phyloP scores from a whole-genome alignment of 768 basidiomycete species.

The Boletus insuetus region DNA sequence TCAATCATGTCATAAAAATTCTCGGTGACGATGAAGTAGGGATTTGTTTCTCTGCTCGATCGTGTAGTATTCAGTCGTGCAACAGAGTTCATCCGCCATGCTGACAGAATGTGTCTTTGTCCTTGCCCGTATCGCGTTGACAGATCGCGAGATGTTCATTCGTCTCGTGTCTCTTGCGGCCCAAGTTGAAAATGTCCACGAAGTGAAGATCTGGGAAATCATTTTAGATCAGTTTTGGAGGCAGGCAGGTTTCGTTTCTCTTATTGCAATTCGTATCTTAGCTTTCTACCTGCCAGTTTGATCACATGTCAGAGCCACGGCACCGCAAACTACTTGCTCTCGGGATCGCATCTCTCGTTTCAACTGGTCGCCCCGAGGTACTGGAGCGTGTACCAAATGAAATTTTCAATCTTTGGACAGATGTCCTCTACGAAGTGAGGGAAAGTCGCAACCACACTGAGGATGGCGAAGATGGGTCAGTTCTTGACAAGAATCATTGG shows the following conservation, averaged over 20 bases:
- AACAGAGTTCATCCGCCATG: conserved; percentile 30
- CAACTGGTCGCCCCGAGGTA: conserved; percentile 71
- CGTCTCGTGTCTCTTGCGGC: conserved; percentile 68
- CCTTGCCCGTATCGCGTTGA: conserved; percentile 69
- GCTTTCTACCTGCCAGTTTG: conserved; percentile 54
- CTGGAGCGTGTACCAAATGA: conserved; percentile 70
- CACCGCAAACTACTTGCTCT: conserved; percentile 83
- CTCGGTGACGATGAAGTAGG: conserved; percentile 67
- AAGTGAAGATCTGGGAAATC: conserved; percentile 58
- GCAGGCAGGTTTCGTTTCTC: conserved; percentile 45
- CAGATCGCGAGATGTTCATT: conserved; percentile 64
- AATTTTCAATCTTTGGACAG: conserved; percentile 84
- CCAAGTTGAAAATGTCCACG: conserved; percentile 41
- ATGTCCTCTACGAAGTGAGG: conserved; percentile 83
- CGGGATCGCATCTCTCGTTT: conserved; percentile 73
- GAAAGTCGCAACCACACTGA: conserved; percentile 51
- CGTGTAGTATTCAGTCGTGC: conserved; percentile 8
- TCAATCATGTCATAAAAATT: conserved; percentile 55
- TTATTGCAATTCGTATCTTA: not conserved
- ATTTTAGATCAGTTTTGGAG: conserved; percentile 83
- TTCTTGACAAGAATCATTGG: not conserved
- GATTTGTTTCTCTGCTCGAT: not conserved
- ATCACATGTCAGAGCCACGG: conserved; percentile 84
- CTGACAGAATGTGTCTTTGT: conserved; percentile 72
- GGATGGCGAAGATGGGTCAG: conserved; percentile 38